Evolutionary conservation across 805 yeast species (phyloP).

Genomic region (Candida ulmi): DNA sequence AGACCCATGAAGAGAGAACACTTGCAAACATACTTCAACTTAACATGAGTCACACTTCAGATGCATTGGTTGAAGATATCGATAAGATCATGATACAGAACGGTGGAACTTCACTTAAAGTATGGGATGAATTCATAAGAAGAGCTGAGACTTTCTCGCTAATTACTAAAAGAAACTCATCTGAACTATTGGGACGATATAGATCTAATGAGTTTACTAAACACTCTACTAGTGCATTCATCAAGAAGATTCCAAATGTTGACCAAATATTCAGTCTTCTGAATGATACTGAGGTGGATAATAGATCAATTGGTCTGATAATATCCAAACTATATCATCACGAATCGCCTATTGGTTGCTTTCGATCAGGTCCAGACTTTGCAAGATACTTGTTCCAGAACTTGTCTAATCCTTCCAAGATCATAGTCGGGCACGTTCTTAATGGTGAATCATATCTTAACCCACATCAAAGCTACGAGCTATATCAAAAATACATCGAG

Average conservation of each 20-base stretch:
- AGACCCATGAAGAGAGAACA: not conserved
- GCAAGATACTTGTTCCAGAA: slow-evolving; percentile 18
- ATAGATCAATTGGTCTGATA: slow-evolving; percentile 11
- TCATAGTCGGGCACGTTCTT: slow-evolving; percentile 17
- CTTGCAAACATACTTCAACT: not conserved
- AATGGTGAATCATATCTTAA: slow-evolving; percentile 27
- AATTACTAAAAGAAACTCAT: slow-evolving; percentile 1
- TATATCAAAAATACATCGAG: slow-evolving; percentile 19
- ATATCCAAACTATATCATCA: slow-evolving; percentile 11
- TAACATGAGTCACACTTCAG: slow-evolving; percentile 3
- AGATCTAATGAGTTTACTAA: not conserved
- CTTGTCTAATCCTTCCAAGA: slow-evolving; percentile 11
- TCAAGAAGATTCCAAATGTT: slow-evolving; percentile 1
- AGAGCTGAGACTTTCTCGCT: not conserved
- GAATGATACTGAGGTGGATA: slow-evolving; percentile 6
- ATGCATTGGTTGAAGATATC: not conserved
- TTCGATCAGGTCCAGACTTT: slow-evolving; percentile 11
- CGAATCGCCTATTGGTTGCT: slow-evolving; percentile 1
- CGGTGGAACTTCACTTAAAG: not conserved
- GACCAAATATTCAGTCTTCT: not conserved
- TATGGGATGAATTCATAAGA: slow-evolving; percentile 5
- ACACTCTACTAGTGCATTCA: slow-evolving; percentile 2
- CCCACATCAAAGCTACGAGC: slow-evolving; percentile 25
- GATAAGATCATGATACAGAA: not conserved
- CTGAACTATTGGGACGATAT: not conserved